These are phyloP conservation scores for Anthracocystis walkeri DNA, from an alignment of 1,284 basidiomycete genomes.

Conservation along the genomic window DNA sequence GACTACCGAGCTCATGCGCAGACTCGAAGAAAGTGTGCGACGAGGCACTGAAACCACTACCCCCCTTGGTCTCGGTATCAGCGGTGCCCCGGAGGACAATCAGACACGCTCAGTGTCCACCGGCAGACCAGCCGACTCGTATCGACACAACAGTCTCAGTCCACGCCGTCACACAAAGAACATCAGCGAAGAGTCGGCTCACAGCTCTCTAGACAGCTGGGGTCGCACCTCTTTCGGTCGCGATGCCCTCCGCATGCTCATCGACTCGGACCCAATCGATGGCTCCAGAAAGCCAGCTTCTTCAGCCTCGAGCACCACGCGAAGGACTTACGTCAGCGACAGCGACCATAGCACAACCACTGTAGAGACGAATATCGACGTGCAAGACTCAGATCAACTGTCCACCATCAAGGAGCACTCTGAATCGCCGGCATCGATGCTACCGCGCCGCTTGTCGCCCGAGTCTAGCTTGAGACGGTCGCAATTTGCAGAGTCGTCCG, in stretches of 20 bases:
- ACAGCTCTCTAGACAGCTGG: conserved; percentile 45
- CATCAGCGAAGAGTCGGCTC: conserved; percentile 29
- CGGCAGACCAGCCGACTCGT: background rate
- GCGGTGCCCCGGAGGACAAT: conserved; percentile 3
- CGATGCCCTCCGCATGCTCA: conserved; percentile 19
- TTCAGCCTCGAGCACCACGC: conserved; percentile 21
- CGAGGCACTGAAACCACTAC: conserved; percentile 3
- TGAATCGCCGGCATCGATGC: conserved; percentile 33
- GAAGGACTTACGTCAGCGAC: conserved; percentile 30
- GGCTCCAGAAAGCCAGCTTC: conserved; percentile 10
- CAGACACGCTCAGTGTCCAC: background rate
- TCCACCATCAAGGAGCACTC: conserved; percentile 42
- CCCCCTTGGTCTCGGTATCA: conserved; percentile 36
- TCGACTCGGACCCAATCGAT: conserved; percentile 19
- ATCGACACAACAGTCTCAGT: conserved; percentile 4
- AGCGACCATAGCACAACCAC: conserved; percentile 45
- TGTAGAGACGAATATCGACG: conserved; percentile 38
- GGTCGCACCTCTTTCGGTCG: conserved; percentile 21
- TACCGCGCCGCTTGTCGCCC: conserved; percentile 22
- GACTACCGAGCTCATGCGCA: conserved; percentile 11
- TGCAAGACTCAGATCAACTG: conserved; percentile 40
- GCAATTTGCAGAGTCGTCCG: conserved; percentile 2
- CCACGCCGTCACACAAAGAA: conserved; percentile 27
- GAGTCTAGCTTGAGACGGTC: conserved; percentile 18
- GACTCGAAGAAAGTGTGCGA: conserved; percentile 15